Conservation (phyloP, 2,329 filamentous ascomycete genomes). For the Bipolaris zeicola region DNA sequence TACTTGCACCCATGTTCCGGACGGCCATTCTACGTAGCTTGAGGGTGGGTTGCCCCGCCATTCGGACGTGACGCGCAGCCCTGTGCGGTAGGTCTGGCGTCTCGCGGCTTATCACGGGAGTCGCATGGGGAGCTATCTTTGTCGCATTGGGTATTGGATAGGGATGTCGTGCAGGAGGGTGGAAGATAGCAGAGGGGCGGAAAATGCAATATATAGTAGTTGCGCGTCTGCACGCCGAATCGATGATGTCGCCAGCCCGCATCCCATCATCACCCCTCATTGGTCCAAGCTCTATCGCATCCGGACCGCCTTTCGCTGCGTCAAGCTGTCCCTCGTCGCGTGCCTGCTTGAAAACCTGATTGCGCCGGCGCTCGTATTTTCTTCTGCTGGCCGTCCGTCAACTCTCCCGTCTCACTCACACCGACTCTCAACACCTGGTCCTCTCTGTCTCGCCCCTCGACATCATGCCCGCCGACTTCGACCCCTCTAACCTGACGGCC, state of each 20-base stretch:
- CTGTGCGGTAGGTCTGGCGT: slow-evolving; percentile 6
- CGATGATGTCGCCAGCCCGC: slow-evolving; percentile 24
- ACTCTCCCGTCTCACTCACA: neutral
- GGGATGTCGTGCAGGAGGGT: slow-evolving; percentile 7
- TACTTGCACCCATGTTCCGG: neutral
- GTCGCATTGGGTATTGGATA: slow-evolving; percentile 7
- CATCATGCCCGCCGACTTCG: slow-evolving; percentile 20
- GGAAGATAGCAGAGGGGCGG: slow-evolving; percentile 13
- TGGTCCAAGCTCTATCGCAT: slow-evolving; percentile 36
- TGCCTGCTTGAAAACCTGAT: slow-evolving; percentile 15
- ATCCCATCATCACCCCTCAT: slow-evolving; percentile 27
- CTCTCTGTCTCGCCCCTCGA: neutral
- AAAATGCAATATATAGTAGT: slow-evolving; percentile 18
- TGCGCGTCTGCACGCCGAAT: slow-evolving; percentile 4
- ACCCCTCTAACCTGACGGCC: slow-evolving; percentile 59
- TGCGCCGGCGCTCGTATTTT: slow-evolving; percentile 1
- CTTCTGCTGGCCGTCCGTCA: slow-evolving; percentile 3
- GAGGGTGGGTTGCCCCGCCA: slow-evolving; percentile 27
- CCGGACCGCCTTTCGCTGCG: slow-evolving; percentile 1
- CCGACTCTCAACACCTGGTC: neutral
- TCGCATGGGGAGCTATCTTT: slow-evolving; percentile 19
- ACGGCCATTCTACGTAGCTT: slow-evolving; percentile 2
- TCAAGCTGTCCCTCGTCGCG: slow-evolving; percentile 7
- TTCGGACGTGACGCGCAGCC: slow-evolving; percentile 14
- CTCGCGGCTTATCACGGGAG: slow-evolving; percentile 22